Evolutionary conservation across 495 filamentous ascomycete species (phyloP), one percentile per base, ranked within the genome.

Genomic region (Aspergillus steynii): DNA sequence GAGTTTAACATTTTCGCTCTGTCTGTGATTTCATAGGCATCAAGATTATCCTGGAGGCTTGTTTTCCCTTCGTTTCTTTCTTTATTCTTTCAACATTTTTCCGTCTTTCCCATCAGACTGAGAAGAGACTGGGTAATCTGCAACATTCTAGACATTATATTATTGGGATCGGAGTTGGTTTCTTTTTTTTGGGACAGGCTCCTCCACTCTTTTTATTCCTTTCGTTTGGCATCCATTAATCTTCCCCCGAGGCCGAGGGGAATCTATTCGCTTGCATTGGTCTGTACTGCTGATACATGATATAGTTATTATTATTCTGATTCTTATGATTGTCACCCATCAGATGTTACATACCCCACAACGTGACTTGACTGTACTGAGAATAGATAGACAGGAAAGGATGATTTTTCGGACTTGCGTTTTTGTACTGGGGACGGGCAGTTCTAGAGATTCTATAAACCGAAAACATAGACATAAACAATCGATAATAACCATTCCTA

Each of bases 1-100:
- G 91, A 66, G 91, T 94, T 42, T 94, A 78, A 86, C 47, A 47
- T 45, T 49, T 10, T 42, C 48, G 48, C 50, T 12, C 46, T 48
- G 46, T 54, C 27, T 56, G 47, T 20, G 20, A 20, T 42, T 42
- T 62, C 46, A 55, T 62, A 14, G 20, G 56, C 64, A 55, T 57
- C 12, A 48, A 47, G 50, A 31, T 53, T 54, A 29, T 51, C 47
- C 69, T 55, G 54, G 29, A 14, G 37, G 37, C 7, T 42, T 42
- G 37, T 14, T 42, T 42, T 4, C 37, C 7, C 14, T 42, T 42
- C 9, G 20, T 20, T 20, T 20, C 20, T 20, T 20, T 20, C 20
- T 20, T 20, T 20, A n/a, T n/a, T n/a, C n/a, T 20, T 20, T 20
- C 20, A 20, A 20, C 20, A 20, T 20, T 20, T 20, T 20, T 20